Conservation (phyloP, 352 stramenopile genomes). For the Blastocystis hominis region DNA sequence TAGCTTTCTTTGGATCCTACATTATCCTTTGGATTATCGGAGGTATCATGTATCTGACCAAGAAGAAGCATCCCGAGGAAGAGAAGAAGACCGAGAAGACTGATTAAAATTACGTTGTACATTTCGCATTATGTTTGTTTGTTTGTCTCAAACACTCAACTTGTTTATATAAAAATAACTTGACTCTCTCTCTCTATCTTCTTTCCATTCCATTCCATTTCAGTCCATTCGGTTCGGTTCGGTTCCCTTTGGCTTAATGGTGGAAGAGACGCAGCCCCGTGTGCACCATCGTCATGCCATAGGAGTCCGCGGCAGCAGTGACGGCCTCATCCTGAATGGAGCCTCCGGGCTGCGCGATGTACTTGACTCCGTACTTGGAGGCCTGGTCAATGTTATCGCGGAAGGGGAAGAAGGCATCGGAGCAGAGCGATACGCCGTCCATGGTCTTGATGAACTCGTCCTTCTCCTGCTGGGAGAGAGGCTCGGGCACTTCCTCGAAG, state of each 20-base stretch:
- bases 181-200: no score
- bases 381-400: slow-evolving; percentile 75
- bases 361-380: slow-evolving; percentile 84
- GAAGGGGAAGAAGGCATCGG: slow-evolving; percentile 99
- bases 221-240: no score
- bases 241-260: no score
- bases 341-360: slow-evolving; percentile 87
- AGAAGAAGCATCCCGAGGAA: no score
- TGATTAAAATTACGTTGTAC: no score
- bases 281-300: slow-evolving; percentile 97
- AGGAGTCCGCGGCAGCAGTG: slow-evolving; percentile 89
- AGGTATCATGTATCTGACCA: neutral
- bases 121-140: no score
- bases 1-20: slow-evolving; percentile 26
- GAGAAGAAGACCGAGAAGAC: no score
- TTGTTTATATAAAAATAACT: no score
- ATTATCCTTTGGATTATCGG: neutral
- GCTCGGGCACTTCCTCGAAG: slow-evolving; percentile 83
- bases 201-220: no score
- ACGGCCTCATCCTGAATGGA: slow-evolving; percentile 77
- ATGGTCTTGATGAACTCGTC: slow-evolving; percentile 72
- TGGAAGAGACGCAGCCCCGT: slow-evolving; percentile 96
- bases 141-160: no score
- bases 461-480: slow-evolving; percentile 85
- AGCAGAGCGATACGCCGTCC: slow-evolving; percentile 83